Percentiles rank a stretch among this genome's conserved stretches.
These are phyloP conservation scores for Trichosporon sp. DNA, from an alignment of 1,284 basidiomycete genomes.

Conservation along the genomic window DNA sequence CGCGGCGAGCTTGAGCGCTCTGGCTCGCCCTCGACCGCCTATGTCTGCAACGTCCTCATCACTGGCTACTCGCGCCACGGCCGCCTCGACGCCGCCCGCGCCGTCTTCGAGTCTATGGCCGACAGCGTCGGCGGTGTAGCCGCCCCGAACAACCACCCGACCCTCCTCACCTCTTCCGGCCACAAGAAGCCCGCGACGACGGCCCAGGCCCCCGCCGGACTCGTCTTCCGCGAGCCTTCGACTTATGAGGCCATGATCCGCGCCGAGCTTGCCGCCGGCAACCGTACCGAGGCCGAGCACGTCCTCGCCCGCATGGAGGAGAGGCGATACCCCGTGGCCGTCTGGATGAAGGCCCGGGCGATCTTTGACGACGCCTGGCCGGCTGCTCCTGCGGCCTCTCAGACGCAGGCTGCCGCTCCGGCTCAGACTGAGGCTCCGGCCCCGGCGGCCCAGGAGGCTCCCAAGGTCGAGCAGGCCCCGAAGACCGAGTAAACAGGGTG, in stretches of 20 bases:
- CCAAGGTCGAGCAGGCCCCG: neutral
- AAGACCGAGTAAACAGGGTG: too few relatives aligned
- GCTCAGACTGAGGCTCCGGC: neutral
- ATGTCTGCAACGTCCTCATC: constrained; percentile 90
- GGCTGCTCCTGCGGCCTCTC: neutral
- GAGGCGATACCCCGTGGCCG: constrained; percentile 42
- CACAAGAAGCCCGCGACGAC: constrained; percentile 48
- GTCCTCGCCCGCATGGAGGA: constrained; percentile 71
- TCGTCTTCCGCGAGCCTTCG: constrained; percentile 81
- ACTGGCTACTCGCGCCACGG: constrained; percentile 74
- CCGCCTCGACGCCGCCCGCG: constrained; percentile 63
- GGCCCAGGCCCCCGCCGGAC: constrained; percentile 42
- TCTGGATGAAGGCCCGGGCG: constrained; percentile 35
- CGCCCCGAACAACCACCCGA: constrained; percentile 79
- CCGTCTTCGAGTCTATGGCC: constrained; percentile 76
- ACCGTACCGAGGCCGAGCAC: constrained; percentile 56
- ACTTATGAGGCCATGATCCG: constrained; percentile 82
- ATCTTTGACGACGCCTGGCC: constrained; percentile 27
- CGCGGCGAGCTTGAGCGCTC: constrained; percentile 59
- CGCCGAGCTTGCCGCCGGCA: constrained; percentile 75
- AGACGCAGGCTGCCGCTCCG: neutral
- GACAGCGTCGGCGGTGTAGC: constrained; percentile 76
- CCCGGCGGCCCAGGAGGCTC: neutral
- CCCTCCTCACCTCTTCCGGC: constrained; percentile 51
- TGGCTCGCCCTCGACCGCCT: constrained; percentile 84